A percentile compares a stretch with the other conserved stretches of the same genome.
phyloP scores from a whole-genome alignment of 106 monocot species.

The Dactylorhiza incarnata region DNA sequence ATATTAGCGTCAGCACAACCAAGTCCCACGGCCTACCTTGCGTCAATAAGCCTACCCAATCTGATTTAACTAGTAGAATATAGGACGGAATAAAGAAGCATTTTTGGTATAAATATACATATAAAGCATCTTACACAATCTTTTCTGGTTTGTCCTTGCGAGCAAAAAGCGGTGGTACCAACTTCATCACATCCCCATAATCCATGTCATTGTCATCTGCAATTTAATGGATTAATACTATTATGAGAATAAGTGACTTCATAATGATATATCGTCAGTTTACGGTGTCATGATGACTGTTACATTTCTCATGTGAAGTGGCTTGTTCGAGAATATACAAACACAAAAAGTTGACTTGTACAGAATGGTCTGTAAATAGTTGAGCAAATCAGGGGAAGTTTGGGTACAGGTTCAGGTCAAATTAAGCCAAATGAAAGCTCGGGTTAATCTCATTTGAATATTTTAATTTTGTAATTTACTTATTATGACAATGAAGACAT shows the following conservation, averaged over 20 bases:
- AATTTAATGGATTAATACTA: no score
- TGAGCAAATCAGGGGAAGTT: no score
- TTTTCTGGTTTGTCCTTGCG: slow-evolving; percentile 68
- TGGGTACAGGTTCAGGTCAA: neutral
- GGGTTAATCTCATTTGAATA: no score
- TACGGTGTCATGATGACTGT: neutral
- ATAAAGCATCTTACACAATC: slow-evolving; percentile 52
- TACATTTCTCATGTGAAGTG: no score
- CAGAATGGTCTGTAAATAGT: no score
- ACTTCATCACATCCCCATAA: slow-evolving; percentile 64
- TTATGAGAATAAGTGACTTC: neutral
- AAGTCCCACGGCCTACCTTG: no score
- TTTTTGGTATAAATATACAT: neutral
- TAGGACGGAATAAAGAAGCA: neutral
- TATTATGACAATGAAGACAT: neutral
- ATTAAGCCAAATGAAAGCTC: neutral
- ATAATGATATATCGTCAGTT: neutral
- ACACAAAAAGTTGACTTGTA: no score
- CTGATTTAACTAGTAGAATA: neutral
- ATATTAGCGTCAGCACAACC: no score
- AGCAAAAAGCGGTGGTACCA: slow-evolving; percentile 77
- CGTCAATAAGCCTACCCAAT: neutral
- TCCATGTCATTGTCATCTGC: slow-evolving; percentile 42
- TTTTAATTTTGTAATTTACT: no score
- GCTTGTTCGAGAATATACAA: no score